A percentile compares a stretch with the other conserved stretches of the same genome.
Evolutionary conservation across 345 rosid genomes (phyloP).

Genomic region (Microthlaspi erraticum): DNA sequence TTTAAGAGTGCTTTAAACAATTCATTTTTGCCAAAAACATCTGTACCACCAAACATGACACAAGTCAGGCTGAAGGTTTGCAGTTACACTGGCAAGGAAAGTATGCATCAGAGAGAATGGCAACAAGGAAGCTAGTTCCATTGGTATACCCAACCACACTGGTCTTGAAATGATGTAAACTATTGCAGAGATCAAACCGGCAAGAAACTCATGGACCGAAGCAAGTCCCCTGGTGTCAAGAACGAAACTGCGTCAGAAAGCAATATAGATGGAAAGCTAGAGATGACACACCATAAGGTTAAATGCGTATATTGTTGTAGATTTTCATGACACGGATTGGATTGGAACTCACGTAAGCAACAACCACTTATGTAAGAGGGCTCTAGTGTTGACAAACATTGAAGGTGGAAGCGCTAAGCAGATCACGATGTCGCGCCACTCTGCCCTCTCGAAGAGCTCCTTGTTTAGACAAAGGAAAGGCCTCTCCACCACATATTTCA

Average conservation of each 20-base stretch:
- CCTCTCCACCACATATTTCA: too few relatives aligned
- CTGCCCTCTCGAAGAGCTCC: too few relatives aligned
- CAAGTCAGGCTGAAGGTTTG: not conserved
- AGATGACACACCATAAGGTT: not conserved
- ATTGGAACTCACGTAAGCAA: constrained; percentile 64
- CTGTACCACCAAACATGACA: constrained; percentile 9
- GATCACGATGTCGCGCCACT: too few relatives aligned
- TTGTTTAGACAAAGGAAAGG: too few relatives aligned
- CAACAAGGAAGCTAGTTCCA: constrained; percentile 62
- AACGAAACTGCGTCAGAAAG: too few relatives aligned
- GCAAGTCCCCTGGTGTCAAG: constrained; percentile 66
- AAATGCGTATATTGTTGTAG: not conserved
- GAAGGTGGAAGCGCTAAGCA: constrained; percentile 37
- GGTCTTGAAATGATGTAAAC: constrained; percentile 69
- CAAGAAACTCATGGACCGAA: constrained; percentile 60
- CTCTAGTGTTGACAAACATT: constrained; percentile 44
- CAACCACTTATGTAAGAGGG: constrained; percentile 76
- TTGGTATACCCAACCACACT: constrained; percentile 64
- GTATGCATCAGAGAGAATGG: constrained; percentile 71
- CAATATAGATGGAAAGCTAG: too few relatives aligned
- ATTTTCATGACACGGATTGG: not conserved
- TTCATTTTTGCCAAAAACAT: constrained; percentile 2
- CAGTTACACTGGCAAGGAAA: constrained; percentile 48
- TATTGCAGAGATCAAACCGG: constrained; percentile 54
- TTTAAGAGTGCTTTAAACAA: too few relatives aligned